phyloP scores from a whole-genome alignment of 495 filamentous ascomycete genomes.

The Neurospora sp. region DNA sequence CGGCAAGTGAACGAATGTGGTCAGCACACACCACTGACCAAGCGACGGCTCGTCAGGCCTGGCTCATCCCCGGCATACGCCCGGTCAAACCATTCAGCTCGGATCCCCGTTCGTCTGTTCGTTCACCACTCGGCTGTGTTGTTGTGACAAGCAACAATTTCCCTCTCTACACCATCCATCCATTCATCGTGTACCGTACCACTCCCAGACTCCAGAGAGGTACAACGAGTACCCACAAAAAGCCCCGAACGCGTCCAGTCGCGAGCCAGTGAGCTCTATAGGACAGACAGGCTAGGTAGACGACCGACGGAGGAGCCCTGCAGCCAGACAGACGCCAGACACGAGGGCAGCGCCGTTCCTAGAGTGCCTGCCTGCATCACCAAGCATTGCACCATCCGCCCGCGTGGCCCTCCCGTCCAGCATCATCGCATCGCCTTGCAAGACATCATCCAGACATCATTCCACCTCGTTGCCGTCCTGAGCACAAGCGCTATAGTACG shows the following conservation, averaged over 20 bases:
- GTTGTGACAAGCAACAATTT: neutral
- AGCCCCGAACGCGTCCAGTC: neutral
- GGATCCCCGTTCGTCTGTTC: neutral
- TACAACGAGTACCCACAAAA: neutral
- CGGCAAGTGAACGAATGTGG: neutral
- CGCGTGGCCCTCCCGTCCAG: neutral
- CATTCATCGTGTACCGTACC: neutral
- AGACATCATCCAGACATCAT: neutral
- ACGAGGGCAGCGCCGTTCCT: neutral
- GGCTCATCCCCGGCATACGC: neutral
- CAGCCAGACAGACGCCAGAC: neutral
- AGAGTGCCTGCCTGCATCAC: neutral
- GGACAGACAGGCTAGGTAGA: neutral
- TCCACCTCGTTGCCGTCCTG: conserved; percentile 22
- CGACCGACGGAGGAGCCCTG: neutral
- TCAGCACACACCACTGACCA: neutral
- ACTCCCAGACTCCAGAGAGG: too few species aligned
- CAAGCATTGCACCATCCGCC: neutral
- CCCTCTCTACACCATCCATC: neutral
- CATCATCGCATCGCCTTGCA: conserved; percentile 5
- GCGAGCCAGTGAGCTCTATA: neutral
- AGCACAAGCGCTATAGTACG: conserved; percentile 44
- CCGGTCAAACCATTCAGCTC: too few species aligned
- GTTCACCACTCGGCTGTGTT: neutral
- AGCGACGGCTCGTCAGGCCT: neutral